Evolutionary conservation across 805 yeast genomes (phyloP).

Genomic region (Torulaspora gathmanii): DNA sequence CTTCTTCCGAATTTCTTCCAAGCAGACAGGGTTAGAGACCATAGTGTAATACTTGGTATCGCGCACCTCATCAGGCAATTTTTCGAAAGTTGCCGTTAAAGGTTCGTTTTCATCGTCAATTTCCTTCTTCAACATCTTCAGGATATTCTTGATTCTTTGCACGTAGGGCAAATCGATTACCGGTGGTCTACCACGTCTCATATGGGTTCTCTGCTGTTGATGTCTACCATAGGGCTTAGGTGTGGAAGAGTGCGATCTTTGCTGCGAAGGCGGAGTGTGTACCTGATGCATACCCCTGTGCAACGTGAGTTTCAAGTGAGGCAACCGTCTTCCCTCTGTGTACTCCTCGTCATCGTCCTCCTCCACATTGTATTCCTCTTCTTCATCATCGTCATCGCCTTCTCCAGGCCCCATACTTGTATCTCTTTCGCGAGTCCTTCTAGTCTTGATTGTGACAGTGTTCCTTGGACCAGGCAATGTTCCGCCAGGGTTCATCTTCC

Average conservation of each 20-base stretch:
- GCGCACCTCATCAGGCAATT: constrained; percentile 64
- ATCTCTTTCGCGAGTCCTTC: constrained; percentile 5
- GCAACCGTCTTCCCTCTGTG: constrained; percentile 13
- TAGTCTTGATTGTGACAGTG: constrained; percentile 4
- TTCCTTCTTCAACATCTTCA: constrained; percentile 75
- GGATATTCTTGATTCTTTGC: constrained; percentile 80
- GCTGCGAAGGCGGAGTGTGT: constrained; percentile 9
- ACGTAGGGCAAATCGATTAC: constrained; percentile 52
- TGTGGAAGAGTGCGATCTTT: constrained; percentile 22
- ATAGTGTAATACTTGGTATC: constrained; percentile 44
- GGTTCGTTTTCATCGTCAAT: constrained; percentile 48
- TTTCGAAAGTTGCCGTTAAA: constrained; percentile 67
- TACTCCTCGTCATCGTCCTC: constrained; percentile 18
- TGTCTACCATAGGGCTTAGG: constrained; percentile 26
- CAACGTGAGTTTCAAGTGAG: constrained; percentile 11
- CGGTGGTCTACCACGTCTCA: constrained; percentile 37
- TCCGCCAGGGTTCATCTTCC: constrained; percentile 8
- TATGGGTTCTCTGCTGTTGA: constrained; percentile 27
- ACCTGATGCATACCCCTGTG: constrained; percentile 13
- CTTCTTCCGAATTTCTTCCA: constrained; percentile 71
- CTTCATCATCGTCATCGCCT: constrained; percentile 15
- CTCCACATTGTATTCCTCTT: constrained; percentile 11
- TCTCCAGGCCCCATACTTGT: constrained; percentile 7
- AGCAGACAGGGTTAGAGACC: constrained; percentile 56
- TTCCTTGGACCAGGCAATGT: constrained; percentile 2